Evolutionary conservation across 371 early-diverging fungal species (phyloP).

Genomic region (Choanephora cucurbitarum): DNA sequence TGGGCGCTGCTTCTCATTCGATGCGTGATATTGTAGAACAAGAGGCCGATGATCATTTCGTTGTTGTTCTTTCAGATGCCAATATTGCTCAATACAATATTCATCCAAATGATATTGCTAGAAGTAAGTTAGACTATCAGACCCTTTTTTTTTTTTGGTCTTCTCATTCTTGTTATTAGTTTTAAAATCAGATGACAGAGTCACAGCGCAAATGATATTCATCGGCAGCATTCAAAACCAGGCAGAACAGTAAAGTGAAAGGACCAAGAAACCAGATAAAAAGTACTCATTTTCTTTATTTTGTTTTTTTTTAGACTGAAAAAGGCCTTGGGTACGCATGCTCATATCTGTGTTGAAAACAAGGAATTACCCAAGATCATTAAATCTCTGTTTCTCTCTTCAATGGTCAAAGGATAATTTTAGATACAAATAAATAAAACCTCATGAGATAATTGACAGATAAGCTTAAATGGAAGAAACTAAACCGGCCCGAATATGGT

Average conservation of each 20-base stretch:
- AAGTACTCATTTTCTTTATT: slow-evolving; percentile 5
- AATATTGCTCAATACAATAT: slow-evolving; percentile 84
- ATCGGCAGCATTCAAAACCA: slow-evolving; percentile 67
- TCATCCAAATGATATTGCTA: slow-evolving; percentile 69
- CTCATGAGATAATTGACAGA: not conserved
- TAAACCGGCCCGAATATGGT: not conserved
- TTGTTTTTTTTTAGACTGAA: slow-evolving; percentile 47
- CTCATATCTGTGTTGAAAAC: slow-evolving; percentile 72
- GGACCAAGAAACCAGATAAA: no score
- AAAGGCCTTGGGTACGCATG: slow-evolving; percentile 65
- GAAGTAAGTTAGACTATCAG: slow-evolving; percentile 47
- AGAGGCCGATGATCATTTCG: slow-evolving; percentile 82
- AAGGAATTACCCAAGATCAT: slow-evolving; percentile 82
- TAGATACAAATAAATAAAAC: not conserved
- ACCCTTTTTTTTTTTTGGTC: slow-evolving; percentile 1
- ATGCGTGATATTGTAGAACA: slow-evolving; percentile 73
- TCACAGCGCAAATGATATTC: slow-evolving; percentile 74
- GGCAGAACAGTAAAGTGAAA: slow-evolving; percentile 60
- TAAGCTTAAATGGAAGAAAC: not conserved
- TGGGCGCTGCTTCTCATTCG: slow-evolving; percentile 70
- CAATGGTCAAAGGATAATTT: slow-evolving; percentile 61
- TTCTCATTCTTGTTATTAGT: slow-evolving; percentile 30
- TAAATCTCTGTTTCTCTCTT: slow-evolving; percentile 73
- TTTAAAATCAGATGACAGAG: slow-evolving; percentile 67
- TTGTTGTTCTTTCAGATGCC: slow-evolving; percentile 83